These are phyloP conservation scores for Telfairia occidentalis DNA, from an alignment of 331 rosid species.

Conservation along the genomic window DNA sequence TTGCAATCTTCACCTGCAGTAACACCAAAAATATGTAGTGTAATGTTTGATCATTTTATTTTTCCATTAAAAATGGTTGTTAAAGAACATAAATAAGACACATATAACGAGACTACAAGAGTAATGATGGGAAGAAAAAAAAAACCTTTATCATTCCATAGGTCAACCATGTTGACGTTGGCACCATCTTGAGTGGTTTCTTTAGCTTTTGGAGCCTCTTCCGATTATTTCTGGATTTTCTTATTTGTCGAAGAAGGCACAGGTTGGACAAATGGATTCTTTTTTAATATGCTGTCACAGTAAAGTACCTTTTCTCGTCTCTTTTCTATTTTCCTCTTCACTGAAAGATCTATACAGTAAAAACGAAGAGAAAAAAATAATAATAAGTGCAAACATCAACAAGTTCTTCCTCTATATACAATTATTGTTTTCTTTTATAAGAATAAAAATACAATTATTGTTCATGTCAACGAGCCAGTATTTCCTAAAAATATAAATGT, in stretches of 20 bases:
- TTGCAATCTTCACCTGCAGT: conserved; percentile 34
- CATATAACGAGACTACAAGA: background rate
- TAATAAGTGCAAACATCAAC: background rate
- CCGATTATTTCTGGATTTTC: conserved; percentile 38
- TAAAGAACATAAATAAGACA: background rate
- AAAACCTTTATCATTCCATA: conserved; percentile 61
- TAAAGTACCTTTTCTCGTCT: conserved; percentile 62
- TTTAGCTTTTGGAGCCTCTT: conserved; percentile 15
- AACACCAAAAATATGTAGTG: conserved; percentile 13
- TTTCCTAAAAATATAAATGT: background rate
- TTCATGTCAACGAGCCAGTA: background rate
- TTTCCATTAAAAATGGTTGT: background rate
- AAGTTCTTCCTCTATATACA: background rate
- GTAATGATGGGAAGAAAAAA: background rate
- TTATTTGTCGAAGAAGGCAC: conserved; percentile 65
- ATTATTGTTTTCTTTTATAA: too few species aligned
- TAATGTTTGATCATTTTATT: background rate
- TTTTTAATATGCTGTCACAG: conserved; percentile 51
- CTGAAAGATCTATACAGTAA: conserved; percentile 49
- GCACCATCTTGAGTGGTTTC: conserved; percentile 20
- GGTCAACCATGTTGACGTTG: conserved; percentile 53
- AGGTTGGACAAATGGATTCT: conserved; percentile 58
- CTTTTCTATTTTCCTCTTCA: conserved; percentile 77
- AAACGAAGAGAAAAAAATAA: conserved; percentile 4
- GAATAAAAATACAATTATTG: background rate